Percentiles rank a stretch among this genome's conserved stretches.
Conservation (phyloP, 2,329 filamentous ascomycete genomes). For the Aurifilum marmelostoma region DNA sequence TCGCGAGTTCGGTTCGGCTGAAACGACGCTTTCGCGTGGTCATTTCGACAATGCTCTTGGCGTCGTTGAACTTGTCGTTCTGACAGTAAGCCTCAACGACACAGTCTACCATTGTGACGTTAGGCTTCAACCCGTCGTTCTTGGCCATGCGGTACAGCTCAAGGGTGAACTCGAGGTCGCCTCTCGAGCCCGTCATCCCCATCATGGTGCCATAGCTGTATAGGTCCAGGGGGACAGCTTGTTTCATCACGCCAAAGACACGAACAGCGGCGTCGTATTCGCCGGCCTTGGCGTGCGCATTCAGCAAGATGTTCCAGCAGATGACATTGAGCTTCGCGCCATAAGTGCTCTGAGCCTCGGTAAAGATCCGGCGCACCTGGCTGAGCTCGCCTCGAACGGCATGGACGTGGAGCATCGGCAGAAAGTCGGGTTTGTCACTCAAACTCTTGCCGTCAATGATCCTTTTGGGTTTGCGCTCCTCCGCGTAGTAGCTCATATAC, state of each 20-base stretch:
- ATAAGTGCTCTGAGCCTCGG: constrained; percentile 61
- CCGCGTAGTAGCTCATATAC: constrained; percentile 41
- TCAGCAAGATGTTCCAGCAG: constrained; percentile 78
- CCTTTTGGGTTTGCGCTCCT: constrained; percentile 16
- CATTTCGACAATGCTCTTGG: constrained; percentile 61
- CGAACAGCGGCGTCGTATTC: constrained; percentile 69
- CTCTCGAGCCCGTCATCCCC: constrained; percentile 68
- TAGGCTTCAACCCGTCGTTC: constrained; percentile 52
- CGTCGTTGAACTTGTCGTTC: constrained; percentile 56
- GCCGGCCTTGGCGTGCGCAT: constrained; percentile 67
- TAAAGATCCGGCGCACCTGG: constrained; percentile 63
- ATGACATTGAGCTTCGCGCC: constrained; percentile 58
- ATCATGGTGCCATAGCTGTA: constrained; percentile 75
- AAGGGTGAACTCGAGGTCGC: constrained; percentile 72
- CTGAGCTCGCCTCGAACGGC: constrained; percentile 68
- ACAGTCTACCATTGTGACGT: constrained; percentile 61
- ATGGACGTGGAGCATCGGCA: constrained; percentile 70
- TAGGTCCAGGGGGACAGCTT: constrained; percentile 56
- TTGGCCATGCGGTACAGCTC: constrained; percentile 67
- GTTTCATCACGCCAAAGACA: constrained; percentile 64
- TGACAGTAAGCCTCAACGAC: constrained; percentile 71
- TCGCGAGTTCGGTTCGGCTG: constrained; percentile 55
- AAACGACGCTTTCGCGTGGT: constrained; percentile 52
- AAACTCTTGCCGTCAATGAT: background rate
- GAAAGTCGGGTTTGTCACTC: constrained; percentile 16